Conservation (phyloP, 2,329 filamentous ascomycete genomes). For the Calonectria pauciramosa region DNA sequence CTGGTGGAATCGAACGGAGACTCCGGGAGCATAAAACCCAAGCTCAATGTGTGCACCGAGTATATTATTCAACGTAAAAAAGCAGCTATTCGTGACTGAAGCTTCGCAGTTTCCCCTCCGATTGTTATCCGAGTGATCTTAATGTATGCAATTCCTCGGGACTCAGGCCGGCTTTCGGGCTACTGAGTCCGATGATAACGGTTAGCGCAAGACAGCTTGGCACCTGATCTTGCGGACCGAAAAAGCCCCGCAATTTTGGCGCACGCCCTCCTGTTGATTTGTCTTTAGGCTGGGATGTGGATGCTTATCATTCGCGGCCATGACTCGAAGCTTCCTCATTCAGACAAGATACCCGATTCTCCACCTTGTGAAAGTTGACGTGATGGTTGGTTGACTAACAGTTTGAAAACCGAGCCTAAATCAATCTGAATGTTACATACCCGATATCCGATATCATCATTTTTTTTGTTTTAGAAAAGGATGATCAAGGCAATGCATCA, state of each 20-base stretch:
- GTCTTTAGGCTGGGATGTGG: not conserved
- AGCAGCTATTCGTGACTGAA: too few species aligned
- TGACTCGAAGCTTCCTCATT: not conserved
- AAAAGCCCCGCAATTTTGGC: not conserved
- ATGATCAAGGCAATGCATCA: not conserved
- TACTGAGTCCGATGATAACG: not conserved
- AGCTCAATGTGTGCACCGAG: too few species aligned
- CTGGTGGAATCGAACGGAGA: not conserved
- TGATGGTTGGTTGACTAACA: not conserved
- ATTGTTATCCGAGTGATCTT: not conserved
- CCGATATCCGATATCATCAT: not conserved
- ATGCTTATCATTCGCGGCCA: not conserved
- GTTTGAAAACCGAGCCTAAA: not conserved
- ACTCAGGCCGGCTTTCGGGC: not conserved
- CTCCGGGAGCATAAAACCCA: too few species aligned
- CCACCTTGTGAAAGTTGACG: not conserved
- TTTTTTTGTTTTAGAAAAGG: not conserved
- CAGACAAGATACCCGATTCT: conserved; percentile 1
- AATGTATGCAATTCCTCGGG: not conserved
- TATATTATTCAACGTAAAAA: not conserved
- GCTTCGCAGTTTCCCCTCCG: not conserved
- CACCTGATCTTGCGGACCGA: not conserved
- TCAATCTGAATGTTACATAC: not conserved
- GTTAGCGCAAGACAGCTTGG: not conserved
- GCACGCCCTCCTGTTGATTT: not conserved